These are phyloP conservation scores for Oryza brachyantha DNA, from an alignment of 176 grass and related monocot genomes.

Conservation along the genomic window DNA sequence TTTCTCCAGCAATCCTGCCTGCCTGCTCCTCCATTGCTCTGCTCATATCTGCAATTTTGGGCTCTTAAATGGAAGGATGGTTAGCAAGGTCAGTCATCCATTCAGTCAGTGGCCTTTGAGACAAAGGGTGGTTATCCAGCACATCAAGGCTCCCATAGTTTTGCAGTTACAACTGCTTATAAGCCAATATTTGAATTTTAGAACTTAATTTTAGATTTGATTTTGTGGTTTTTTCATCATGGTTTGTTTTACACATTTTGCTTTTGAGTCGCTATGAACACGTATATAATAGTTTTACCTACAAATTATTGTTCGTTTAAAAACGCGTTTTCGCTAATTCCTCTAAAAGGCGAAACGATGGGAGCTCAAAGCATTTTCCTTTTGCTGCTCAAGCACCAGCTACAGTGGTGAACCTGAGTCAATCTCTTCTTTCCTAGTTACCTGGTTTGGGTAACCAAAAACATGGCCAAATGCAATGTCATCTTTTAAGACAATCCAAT, in stretches of 20 bases:
- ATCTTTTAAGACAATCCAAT: neutral
- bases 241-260: no score
- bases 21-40: neutral
- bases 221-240: no score
- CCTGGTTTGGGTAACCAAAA: neutral
- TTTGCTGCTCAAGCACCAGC: constrained; percentile 3
- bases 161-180: no score
- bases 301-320: no score
- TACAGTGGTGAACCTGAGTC: neutral
- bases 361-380: neutral
- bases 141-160: no score
- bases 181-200: no score
- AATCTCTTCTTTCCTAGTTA: neutral
- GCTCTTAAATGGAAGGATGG: constrained; percentile 26
- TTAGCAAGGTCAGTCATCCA: neutral
- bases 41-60: constrained; percentile 27
- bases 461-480: neutral
- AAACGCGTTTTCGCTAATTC: no score
- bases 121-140: constrained; percentile 29
- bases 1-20: neutral
- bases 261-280: no score
- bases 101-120: neutral
- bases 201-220: no score
- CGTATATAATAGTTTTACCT: no score
- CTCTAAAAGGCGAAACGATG: no score